A percentile compares a stretch with the other conserved stretches of the same genome.
Evolutionary conservation across 2,329 filamentous ascomycete genomes (phyloP).

Genomic region (Blumeriella jaapii): DNA sequence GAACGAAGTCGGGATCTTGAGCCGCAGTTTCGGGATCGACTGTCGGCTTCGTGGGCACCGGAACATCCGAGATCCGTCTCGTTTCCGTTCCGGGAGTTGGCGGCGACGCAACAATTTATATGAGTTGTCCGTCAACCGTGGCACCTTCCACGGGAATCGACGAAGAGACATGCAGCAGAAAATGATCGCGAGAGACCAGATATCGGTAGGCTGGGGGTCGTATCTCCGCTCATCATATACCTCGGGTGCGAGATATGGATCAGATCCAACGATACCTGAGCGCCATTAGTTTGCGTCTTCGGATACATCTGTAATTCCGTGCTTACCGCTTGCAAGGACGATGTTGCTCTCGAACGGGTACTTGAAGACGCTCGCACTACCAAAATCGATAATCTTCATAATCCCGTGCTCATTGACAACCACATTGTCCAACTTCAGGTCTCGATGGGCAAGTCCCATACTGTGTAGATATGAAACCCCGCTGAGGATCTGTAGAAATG

Average conservation of each 20-base stretch:
- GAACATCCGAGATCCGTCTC: constrained; percentile 16
- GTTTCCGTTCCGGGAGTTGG: constrained; percentile 56
- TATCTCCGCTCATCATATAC: constrained; percentile 92
- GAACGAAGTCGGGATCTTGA: constrained; percentile 11
- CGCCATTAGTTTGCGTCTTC: constrained; percentile 11
- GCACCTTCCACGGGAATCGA: constrained; percentile 94
- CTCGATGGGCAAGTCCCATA: constrained; percentile 88
- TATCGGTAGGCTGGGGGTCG: constrained; percentile 85
- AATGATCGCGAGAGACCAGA: constrained; percentile 97
- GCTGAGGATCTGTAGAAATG: constrained; percentile 87
- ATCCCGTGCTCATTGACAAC: constrained; percentile 94
- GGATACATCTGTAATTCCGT: no score
- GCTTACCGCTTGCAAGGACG: constrained; percentile 67
- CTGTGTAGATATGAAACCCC: constrained; percentile 91
- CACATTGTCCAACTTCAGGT: constrained; percentile 95
- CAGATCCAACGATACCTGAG: constrained; percentile 65
- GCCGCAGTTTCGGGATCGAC: constrained; percentile 15
- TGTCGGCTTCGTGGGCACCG: constrained; percentile 20
- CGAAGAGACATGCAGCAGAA: constrained; percentile 97
- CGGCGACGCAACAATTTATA: constrained; percentile 85
- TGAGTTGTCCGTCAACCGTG: constrained; percentile 81
- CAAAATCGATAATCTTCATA: constrained; percentile 99
- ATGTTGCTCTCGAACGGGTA: constrained; percentile 93
- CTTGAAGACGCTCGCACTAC: constrained; percentile 90
- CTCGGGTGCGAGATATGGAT: constrained; percentile 93